Base-by-base conservation (phyloP, 1,284 basidiomycete species). In the Malassezia psittaci region DNA sequence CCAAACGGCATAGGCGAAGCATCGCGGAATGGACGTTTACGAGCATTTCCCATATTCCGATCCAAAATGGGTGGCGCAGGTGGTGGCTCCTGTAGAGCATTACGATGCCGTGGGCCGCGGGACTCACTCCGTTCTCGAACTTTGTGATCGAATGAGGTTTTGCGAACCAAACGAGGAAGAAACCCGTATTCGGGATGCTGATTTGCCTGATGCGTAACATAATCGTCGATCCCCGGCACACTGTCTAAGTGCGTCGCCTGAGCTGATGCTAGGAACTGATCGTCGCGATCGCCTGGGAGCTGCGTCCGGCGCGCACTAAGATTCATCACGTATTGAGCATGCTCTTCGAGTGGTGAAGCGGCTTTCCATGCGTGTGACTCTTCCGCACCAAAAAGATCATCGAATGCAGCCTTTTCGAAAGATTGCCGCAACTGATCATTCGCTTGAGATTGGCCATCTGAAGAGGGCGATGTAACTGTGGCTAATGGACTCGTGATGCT, bases 71-170 rank as follows among this genome's bases (percentile, higher is more conserved):
- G 24, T 7, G 24, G 24, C 24, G 24, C 4, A 3, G 24, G 24
- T 29, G 24, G 24, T n/a, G 35, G 16, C 2, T 8, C 36, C 12
- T 35, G 37, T 36, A n/a, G 13, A 16, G 16, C 15, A 19, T 21
- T 15, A 8, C 44, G 48, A 10, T 33, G 24, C 12, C 63, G 61
- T 11, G 67, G 64, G 7, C 63, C 66, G 7, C 69, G 60, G 12
- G 67, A 69, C 42, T 62, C 58, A 57, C 69, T 72, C 34, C 69
- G 64, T 33, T 69, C 69, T 40, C 59, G 61, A 24, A 74, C 71
- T 45, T 71, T 72, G 62, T 74, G 71, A 49, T 74, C 71, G 54
- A 74, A 74, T 45, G 68, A 71, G 4, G 71, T 74, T 63, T 74
- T 74, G 32, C 71, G 67, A 16, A 74, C 71, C 35, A 72, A 50